Evolutionary conservation across 169 alveolate genomes (phyloP), one percentile per base, ranked within the genome.

Genomic region (Plasmodium falciparum): DNA sequence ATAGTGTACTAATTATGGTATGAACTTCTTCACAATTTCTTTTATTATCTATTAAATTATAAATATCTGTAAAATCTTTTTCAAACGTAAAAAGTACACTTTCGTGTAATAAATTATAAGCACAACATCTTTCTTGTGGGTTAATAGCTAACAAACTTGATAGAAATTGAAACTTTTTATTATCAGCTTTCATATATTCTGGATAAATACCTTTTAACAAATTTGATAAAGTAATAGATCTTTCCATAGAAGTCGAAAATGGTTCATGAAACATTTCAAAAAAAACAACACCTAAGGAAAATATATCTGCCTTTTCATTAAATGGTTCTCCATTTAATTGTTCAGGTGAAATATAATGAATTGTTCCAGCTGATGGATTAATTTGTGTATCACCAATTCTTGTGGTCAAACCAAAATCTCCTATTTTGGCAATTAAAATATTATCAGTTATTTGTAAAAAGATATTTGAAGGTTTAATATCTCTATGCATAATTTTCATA

Each of bases 201-300:
- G 93, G 95, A 45, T 78, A 71, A 4, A 94, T 93, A 78, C 95
- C 90, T 91, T 92, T 90, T 78, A 94, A 72, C 20, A 94, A 90
- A 45, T 94, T 90, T 1, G 96, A 94, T 29, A 94, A 69, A 17
- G 92, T 90, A 20, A 89, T 93, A 3, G 92, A 83, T 59, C 97
- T 93, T 70, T 95, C 97, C 97, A 95, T 95, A 2, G 88, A 80
- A 26, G 97, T 95, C 29, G 74, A 69, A 80, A 95, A 95, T 0
- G 97, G 97, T 45, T 95, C 95, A 58, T 94, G 93, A 45, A 92
- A 91, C 97, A 95, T 95, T 89, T 95, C 97, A 88, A 95, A 95
- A 56, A 95, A 90, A 22, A 95, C 96, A 12, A 95, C 97, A 11
- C 97, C 97, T 13, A 95, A 89, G 9, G 97, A 93, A 88, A 88